Evolutionary conservation across 2,329 filamentous ascomycete species (phyloP), one percentile per base, ranked within the genome.

Genomic region (Penicillium olsonii): DNA sequence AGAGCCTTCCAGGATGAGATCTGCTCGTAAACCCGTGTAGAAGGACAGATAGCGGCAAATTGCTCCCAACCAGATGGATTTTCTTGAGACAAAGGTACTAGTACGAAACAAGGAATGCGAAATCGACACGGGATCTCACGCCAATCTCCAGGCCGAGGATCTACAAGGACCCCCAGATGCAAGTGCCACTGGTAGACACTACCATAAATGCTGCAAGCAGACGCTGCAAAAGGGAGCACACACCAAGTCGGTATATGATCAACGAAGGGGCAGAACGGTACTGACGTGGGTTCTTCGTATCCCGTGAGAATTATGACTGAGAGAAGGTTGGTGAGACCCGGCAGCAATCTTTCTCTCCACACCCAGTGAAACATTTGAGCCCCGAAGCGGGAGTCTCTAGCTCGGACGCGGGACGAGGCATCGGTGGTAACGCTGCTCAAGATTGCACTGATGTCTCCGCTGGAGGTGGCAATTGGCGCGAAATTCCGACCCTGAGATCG

Each of bases 341-440:
- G 15, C 29, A 22, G 31, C 22, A 19, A 29, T 18, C 27, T 11
- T 27, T 24, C 10, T 18, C 18, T 37, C n/a, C 19, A 18, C 18
- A 29, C 22, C 22, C 31, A 34, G 33, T 38, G 26, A 34, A 43
- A 48, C 46, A 39, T 37, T 17, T 18, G n/a, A 17, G 26, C 19
- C 11, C 27, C 9, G 15, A 35, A 27, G 34, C 29, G 33, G 31
- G n/a, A 42, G n/a, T 19, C 3, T 43, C 27, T 33, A 26, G 31
- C 20, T 33, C 33, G 22, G 39, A 31, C 19, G 17, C 45, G 45
- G 40, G 34, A 44, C 31, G 26, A 33, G 14, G 24, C 40, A 48
- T 43, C 19, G 33, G 8, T n/a, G 33, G 38, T 22, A 7, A n/a
- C 17, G 42, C n/a, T 31, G 12, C 12, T 31, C 29, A n/a, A 31